phyloP scores from a whole-genome alignment of 768 basidiomycete species.

The Pisolithus tinctorius region DNA sequence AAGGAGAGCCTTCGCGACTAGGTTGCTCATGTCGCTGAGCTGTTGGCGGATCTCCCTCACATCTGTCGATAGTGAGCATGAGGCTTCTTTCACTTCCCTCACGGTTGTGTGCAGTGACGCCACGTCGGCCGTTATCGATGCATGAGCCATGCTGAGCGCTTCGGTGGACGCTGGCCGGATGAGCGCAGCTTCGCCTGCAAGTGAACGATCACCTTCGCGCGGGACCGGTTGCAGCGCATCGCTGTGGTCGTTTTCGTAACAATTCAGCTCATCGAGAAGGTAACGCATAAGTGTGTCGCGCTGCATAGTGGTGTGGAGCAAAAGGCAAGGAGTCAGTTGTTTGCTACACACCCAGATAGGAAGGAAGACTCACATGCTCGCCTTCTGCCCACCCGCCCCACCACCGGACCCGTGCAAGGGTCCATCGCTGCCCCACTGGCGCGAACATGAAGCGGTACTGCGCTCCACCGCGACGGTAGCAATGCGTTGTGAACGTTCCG shows the following conservation, averaged over 20 bases:
- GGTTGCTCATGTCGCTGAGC: neutral
- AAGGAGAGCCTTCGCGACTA: neutral
- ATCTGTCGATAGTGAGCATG: neutral
- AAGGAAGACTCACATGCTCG: conserved; percentile 26
- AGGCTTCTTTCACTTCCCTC: too few relatives aligned
- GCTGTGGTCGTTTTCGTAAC: conserved; percentile 19
- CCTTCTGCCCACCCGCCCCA: conserved; percentile 39
- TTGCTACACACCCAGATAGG: neutral
- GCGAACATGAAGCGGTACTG: conserved; percentile 28
- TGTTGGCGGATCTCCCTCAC: neutral
- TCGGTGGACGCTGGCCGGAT: neutral
- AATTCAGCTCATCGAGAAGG: conserved; percentile 22
- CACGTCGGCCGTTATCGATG: neutral
- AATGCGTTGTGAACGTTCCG: conserved; percentile 21
- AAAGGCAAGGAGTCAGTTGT: neutral
- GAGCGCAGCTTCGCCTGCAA: neutral
- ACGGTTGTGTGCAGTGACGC: neutral
- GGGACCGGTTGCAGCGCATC: conserved; percentile 4
- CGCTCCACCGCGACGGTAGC: conserved; percentile 21
- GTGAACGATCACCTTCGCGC: neutral
- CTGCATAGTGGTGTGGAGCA: neutral
- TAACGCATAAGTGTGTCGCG: conserved; percentile 12
- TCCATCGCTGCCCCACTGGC: conserved; percentile 29
- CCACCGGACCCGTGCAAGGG: conserved; percentile 29
- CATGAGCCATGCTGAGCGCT: neutral